Conservation (phyloP, 106 monocot genomes). For the Cymbidium sinense region DNA sequence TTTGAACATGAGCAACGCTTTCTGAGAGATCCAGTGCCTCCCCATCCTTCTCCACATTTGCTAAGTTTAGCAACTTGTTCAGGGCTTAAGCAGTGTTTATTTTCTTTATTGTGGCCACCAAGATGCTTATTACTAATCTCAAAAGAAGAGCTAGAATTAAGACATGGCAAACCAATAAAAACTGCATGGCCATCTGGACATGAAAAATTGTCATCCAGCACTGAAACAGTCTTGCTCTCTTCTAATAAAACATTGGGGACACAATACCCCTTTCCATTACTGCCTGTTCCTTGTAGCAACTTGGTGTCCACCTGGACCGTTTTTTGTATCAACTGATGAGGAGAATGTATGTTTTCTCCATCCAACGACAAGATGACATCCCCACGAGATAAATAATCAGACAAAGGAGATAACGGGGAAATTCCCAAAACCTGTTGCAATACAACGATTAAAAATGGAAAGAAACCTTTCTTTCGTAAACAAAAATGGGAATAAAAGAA, state of each 20-base stretch:
- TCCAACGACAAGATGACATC: conserved; percentile 65
- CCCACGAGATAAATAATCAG: conserved; percentile 43
- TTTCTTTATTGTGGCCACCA: conserved; percentile 11
- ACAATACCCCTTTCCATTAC: conserved; percentile 60
- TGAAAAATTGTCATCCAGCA: conserved; percentile 24
- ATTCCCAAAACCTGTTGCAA: conserved; percentile 60
- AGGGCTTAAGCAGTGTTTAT: conserved; percentile 49
- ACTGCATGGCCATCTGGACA: conserved; percentile 57
- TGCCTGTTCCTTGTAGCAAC: conserved; percentile 8
- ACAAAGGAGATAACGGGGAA: conserved; percentile 48
- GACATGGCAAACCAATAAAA: conserved; percentile 37
- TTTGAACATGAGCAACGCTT: conserved; percentile 43
- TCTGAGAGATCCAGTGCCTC: conserved; percentile 15
- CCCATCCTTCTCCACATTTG: conserved; percentile 77
- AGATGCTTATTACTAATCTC: conserved; percentile 3
- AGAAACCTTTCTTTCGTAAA: not conserved
- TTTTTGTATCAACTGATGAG: conserved; percentile 52
- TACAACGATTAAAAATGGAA: conserved; percentile 7
- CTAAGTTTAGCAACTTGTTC: conserved; percentile 59
- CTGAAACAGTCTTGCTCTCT: conserved; percentile 14
- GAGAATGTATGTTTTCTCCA: conserved; percentile 41
- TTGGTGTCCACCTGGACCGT: conserved; percentile 27
- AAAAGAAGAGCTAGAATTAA: conserved; percentile 29
- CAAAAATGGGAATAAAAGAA: conserved; percentile 6
- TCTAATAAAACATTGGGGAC: conserved; percentile 52